A percentile compares a stretch with the other conserved stretches of the same genome.
phyloP scores from a whole-genome alignment of 345 rosid genomes.

The Eucalyptus brandiana region DNA sequence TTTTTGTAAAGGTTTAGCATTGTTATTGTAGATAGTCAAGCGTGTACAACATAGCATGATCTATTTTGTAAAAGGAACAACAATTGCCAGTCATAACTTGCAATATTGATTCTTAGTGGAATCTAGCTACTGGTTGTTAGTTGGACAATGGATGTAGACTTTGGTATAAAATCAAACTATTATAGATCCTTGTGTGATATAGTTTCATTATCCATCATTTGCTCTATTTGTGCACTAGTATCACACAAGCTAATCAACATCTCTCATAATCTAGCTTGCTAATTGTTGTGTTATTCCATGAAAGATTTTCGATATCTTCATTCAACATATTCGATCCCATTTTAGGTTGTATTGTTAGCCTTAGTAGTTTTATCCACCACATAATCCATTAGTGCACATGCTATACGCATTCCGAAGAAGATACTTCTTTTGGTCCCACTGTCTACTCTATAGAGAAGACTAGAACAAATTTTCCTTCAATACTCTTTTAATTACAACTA shows the following conservation, averaged over 20 bases:
- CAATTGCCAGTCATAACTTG: not conserved
- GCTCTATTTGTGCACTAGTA: rapidly evolving
- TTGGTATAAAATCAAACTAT: not conserved
- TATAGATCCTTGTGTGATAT: not conserved
- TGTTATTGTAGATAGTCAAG: not conserved
- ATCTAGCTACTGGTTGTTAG: not conserved
- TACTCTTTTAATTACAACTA: not conserved
- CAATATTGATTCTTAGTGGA: not conserved
- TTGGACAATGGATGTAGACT: not conserved
- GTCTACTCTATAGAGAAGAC: not conserved
- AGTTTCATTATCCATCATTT: not conserved
- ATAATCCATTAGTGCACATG: not conserved
- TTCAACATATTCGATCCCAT: not conserved
- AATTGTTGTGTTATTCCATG: not conserved
- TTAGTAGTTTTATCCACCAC: not conserved
- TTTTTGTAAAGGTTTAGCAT: not conserved
- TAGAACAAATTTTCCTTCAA: not conserved
- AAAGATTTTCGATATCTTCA: not conserved
- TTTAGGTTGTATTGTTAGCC: not conserved
- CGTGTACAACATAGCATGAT: not conserved
- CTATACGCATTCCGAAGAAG: not conserved
- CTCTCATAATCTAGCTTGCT: not conserved
- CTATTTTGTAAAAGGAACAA: not conserved
- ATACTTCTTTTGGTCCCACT: not conserved
- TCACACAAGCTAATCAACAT: not conserved